A percentile compares a stretch with the other conserved stretches of the same genome.
phyloP scores from a whole-genome alignment of 2,329 filamentous ascomycete species.

The Berkeleyomyces basicola region DNA sequence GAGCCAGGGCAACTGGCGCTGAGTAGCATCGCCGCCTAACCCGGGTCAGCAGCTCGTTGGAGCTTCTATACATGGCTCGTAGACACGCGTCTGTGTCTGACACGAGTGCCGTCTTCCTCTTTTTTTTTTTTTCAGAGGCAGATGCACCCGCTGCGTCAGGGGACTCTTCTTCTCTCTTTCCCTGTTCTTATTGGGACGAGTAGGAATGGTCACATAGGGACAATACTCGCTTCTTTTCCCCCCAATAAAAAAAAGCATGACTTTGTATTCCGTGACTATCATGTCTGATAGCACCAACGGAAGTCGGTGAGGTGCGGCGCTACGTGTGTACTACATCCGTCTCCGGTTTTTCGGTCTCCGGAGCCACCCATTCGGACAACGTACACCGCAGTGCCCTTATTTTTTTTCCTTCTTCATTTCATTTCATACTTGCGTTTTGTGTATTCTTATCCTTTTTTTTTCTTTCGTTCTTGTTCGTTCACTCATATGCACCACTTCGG shows the following conservation, averaged over 20 bases:
- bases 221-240: background rate
- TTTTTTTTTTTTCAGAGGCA: background rate
- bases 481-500: slow-evolving; percentile 3
- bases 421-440: slow-evolving; percentile 3
- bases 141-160: background rate
- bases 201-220: background rate
- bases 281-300: background rate
- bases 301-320: background rate
- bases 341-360: no score
- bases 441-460: background rate
- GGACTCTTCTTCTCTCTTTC: background rate
- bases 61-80: background rate
- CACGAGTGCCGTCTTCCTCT: background rate
- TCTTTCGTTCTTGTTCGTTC: slow-evolving; percentile 1
- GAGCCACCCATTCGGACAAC: no score
- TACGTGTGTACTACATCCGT: background rate
- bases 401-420: slow-evolving; percentile 4
- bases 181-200: background rate
- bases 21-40: background rate
- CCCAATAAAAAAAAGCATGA: background rate
- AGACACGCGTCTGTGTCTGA: background rate
- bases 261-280: background rate
- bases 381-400: background rate
- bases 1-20: slow-evolving; percentile 73
- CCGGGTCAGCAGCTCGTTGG: background rate